A percentile compares a stretch with the other conserved stretches of the same genome.
phyloP scores from a whole-genome alignment of 352 stramenopile genomes.

The Lagenidium giganteum region DNA sequence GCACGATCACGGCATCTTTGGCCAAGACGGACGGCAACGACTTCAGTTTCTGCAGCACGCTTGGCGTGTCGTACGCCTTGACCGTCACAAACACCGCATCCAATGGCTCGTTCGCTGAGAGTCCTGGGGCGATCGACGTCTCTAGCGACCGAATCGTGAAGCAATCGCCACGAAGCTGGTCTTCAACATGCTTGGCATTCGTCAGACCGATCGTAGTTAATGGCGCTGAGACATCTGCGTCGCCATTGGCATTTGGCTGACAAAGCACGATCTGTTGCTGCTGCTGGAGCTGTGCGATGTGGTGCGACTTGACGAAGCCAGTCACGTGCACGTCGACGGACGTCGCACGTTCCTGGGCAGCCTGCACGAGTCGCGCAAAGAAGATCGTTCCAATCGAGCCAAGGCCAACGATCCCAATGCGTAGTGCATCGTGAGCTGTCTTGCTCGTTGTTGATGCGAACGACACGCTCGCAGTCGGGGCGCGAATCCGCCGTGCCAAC shows the following conservation, averaged over 20 bases:
- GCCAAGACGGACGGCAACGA: constrained; percentile 11
- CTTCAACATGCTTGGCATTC: constrained; percentile 12
- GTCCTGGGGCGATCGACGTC: no score
- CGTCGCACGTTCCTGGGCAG: background rate
- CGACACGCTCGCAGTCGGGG: no score
- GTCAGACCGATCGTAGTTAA: constrained; percentile 1
- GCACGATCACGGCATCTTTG: constrained; percentile 43
- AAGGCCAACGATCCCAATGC: constrained; percentile 56
- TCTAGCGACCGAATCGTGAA: no score
- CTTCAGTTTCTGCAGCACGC: constrained; percentile 31
- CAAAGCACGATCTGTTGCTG: constrained; percentile 2
- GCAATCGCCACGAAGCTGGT: background rate
- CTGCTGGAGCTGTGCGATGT: constrained; percentile 21
- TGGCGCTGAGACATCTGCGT: background rate
- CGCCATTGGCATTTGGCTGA: background rate
- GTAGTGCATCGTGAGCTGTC: constrained; percentile 20
- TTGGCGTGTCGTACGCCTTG: constrained; percentile 58
- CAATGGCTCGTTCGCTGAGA: constrained; percentile 23
- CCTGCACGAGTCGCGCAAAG: constrained; percentile 34
- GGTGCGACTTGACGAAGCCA: constrained; percentile 42
- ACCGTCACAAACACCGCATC: constrained; percentile 62
- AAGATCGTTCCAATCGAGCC: constrained; percentile 73
- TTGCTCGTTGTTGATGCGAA: no score
- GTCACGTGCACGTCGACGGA: constrained; percentile 22
- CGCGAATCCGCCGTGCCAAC: no score